Percentiles rank a stretch among this genome's conserved stretches.
These are phyloP conservation scores for Neophaeococcomyces mojaviensis DNA, from an alignment of 2,329 filamentous ascomycete genomes.

Conservation along the genomic window DNA sequence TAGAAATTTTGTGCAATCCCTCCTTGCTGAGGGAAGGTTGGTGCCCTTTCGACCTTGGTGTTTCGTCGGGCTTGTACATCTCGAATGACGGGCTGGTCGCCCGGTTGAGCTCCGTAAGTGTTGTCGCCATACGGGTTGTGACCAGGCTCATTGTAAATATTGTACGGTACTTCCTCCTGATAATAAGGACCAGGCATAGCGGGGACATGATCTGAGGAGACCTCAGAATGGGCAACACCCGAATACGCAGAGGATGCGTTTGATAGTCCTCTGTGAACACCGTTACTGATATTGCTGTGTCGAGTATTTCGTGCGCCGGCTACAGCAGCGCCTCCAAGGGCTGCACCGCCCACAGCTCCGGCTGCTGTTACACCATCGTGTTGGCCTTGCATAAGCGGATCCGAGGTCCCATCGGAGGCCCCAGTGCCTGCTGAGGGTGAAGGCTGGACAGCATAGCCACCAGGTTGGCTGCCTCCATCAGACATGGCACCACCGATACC, in stretches of 20 bases:
- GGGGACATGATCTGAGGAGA: conserved; percentile 46
- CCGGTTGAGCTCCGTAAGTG: conserved; percentile 39
- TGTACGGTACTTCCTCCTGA: conserved; percentile 49
- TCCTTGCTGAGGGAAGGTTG: conserved; percentile 79
- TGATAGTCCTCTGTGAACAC: conserved; percentile 80
- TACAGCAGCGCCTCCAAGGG: conserved; percentile 46
- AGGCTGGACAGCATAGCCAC: conserved; percentile 43
- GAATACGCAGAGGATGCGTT: conserved; percentile 97
- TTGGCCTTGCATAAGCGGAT: conserved; percentile 44
- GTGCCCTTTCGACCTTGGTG: conserved; percentile 86
- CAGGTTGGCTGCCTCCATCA: conserved; percentile 55
- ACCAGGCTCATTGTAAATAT: conserved; percentile 38
- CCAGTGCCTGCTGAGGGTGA: conserved; percentile 56
- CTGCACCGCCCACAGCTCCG: conserved; percentile 60
- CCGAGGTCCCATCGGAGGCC: conserved; percentile 63
- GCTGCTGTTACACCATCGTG: conserved; percentile 27
- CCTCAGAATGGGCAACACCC: conserved; percentile 51
- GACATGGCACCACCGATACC: conserved; percentile 50
- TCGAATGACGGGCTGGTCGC: conserved; percentile 71
- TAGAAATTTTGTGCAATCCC: conserved; percentile 98
- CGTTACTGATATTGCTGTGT: conserved; percentile 49
- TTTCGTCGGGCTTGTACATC: conserved; percentile 89
- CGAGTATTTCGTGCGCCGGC: conserved; percentile 14
- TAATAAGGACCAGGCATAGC: conserved; percentile 43
- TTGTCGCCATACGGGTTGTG: conserved; percentile 49